Conservation (phyloP, 768 basidiomycete genomes). For the Fomitopsis pulvina region DNA sequence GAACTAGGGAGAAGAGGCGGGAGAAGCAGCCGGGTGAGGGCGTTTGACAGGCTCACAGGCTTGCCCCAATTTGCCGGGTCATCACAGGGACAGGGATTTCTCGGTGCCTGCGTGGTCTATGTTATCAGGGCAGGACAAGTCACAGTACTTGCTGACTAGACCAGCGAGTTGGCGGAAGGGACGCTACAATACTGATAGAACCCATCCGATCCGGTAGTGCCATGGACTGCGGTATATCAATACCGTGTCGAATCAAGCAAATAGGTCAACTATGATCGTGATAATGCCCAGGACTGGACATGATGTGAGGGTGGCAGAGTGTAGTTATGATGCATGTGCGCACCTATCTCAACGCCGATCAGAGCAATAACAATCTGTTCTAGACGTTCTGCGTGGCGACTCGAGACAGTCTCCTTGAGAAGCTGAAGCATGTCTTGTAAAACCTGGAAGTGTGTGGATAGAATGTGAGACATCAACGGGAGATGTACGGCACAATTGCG, state of each 20-base stretch:
- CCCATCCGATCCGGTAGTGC: too few relatives aligned
- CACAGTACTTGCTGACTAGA: too few relatives aligned
- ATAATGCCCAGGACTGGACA: conserved; percentile 78
- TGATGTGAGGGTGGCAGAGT: not conserved
- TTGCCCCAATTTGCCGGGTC: not conserved
- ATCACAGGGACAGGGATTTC: not conserved
- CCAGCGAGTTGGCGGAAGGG: too few relatives aligned
- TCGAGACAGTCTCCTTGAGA: conserved; percentile 90
- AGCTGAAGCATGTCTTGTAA: conserved; percentile 96
- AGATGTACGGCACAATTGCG: not conserved
- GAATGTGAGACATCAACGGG: not conserved
- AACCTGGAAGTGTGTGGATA: conserved; percentile 42
- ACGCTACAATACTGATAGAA: not conserved
- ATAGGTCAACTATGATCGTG: conserved; percentile 82
- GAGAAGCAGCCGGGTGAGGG: conserved; percentile 3
- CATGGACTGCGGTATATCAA: not conserved
- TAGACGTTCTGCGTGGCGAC: conserved; percentile 81
- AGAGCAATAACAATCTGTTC: conserved; percentile 91
- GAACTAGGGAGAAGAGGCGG: conserved; percentile 4
- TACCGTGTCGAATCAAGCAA: conserved; percentile 16
- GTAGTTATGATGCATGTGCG: conserved; percentile 11
- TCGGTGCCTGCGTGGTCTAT: not conserved
- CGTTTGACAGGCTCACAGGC: not conserved
- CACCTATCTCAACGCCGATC: conserved; percentile 85
- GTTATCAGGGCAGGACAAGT: too few relatives aligned